phyloP scores from a whole-genome alignment of 371 early-diverging fungal genomes.

The Mycotypha africana region DNA sequence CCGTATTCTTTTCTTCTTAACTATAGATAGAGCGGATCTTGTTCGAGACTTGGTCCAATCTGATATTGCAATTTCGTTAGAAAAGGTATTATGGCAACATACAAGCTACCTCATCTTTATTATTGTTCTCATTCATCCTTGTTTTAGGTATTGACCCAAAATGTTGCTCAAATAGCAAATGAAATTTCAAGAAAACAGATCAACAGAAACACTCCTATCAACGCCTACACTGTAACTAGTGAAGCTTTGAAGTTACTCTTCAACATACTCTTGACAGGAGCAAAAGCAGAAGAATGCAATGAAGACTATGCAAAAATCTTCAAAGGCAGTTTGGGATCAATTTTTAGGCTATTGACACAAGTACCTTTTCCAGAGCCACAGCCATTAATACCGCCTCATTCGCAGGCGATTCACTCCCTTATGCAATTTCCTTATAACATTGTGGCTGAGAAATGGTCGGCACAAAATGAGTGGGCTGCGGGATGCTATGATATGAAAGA shows the following conservation, averaged over 20 bases:
- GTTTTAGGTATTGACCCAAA: neutral
- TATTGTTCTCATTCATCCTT: no score
- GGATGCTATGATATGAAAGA: conserved; percentile 3
- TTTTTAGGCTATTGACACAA: conserved; percentile 31
- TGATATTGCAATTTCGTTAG: conserved; percentile 32
- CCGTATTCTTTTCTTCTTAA: conserved; percentile 55
- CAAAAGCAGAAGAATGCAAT: conserved; percentile 5
- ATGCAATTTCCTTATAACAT: conserved; percentile 53
- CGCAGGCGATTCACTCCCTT: conserved; percentile 70
- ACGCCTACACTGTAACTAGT: conserved; percentile 40
- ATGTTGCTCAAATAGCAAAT: conserved; percentile 7
- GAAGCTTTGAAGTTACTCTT: conserved; percentile 59
- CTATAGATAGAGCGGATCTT: conserved; percentile 38
- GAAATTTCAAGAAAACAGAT: neutral
- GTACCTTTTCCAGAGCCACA: conserved; percentile 43
- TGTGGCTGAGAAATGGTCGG: conserved; percentile 31
- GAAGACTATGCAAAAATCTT: conserved; percentile 16
- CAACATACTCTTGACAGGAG: conserved; percentile 45
- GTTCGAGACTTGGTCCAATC: conserved; percentile 36
- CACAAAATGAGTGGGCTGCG: conserved; percentile 15
- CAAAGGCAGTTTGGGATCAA: conserved; percentile 20
- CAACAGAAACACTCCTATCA: conserved; percentile 22
- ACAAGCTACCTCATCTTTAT: no score
- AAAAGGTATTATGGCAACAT: no score
- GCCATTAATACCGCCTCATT: conserved; percentile 67